Conservation (phyloP, 2,329 filamentous ascomycete species). For the Moelleriella libera region DNA sequence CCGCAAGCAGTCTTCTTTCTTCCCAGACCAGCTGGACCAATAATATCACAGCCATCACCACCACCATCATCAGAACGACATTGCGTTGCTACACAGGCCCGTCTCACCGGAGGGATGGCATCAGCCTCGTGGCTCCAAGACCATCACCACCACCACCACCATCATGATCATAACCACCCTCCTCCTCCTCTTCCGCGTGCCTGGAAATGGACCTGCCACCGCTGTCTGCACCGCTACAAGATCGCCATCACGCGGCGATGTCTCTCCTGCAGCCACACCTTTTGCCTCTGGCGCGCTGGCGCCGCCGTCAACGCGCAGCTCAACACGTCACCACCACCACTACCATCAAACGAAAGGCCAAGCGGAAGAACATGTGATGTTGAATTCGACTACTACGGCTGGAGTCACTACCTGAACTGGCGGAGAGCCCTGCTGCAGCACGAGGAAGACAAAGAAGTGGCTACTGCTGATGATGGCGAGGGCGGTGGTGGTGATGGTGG, state of each 20-base stretch:
- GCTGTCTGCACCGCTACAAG: conserved; percentile 13
- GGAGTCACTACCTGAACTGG: conserved; percentile 1
- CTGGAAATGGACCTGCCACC: conserved; percentile 20
- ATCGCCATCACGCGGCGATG: conserved; percentile 20
- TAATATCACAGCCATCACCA: too few species aligned
- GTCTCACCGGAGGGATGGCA: too few species aligned
- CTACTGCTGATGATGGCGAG: neutral
- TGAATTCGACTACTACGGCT: conserved; percentile 17
- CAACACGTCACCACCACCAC: too few species aligned
- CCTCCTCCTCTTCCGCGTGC: conserved; percentile 3
- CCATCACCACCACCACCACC: too few species aligned
- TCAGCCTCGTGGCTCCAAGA: too few species aligned
- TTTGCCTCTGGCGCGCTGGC: conserved; percentile 14
- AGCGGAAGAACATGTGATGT: conserved; percentile 7
- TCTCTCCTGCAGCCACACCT: conserved; percentile 21
- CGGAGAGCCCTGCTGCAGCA: neutral
- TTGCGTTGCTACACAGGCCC: too few species aligned
- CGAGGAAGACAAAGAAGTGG: neutral
- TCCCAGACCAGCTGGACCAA: too few species aligned
- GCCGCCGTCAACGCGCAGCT: neutral
- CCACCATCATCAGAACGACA: too few species aligned
- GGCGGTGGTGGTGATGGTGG: neutral
- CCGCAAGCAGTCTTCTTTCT: too few species aligned
- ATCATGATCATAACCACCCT: too few species aligned
- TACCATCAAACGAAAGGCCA: too few species aligned